Base-by-base conservation (phyloP, 2,329 filamentous ascomycete genomes). In the Coniosporium tulheliwenetii region DNA sequence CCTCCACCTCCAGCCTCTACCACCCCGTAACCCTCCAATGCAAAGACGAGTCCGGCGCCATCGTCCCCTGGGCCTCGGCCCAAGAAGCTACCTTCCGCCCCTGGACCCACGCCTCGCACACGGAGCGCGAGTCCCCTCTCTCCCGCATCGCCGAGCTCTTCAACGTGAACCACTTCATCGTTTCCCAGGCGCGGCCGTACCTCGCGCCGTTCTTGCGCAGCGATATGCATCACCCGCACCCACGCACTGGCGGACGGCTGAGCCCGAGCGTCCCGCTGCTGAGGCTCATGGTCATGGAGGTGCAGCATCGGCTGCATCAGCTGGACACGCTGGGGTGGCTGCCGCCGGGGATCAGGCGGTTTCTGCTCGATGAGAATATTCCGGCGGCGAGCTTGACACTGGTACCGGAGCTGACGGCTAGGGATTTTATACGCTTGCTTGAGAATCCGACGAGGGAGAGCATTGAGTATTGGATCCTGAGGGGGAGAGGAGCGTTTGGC, bases 81-180 rank as follows among this genome's bases (percentile, higher is more conserved):
- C 56, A 66, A 43, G 62, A 78, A 44, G 73, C 75, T 12, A 69
- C 75, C 39, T 82, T 82, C 54, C 72, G 69, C n/a, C 74, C 81
- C 36, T 82, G 78, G 72, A 77, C 77, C 5, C 70, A 75, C 43
- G 70, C 73, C 14, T 73, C 71, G 5, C 78, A 81, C 57, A 70
- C 70, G 35, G 78, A 83, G 45, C 75, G 75, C 35, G 78, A 77
- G 47, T 77, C 73, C 0, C 77, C 77, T 1, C 70, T 91, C 1
- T 70, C 76, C 41, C 75, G 84, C 33, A 78, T 91, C 29, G 76
- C 81, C 5, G 81, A 89, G 61, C 73, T 89, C 9, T 91, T 91
- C 70, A 93, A 93, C 56, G 84, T 93, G 40, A 93, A 94, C 55
- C 87, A 95, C 64, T 95, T 93, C 62, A 85, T 96, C 47, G 78